Percentiles rank a stretch among this genome's conserved stretches.
Evolutionary conservation across 1,284 basidiomycete species (phyloP).

Genomic region (Lentinula novae-zelandiae): DNA sequence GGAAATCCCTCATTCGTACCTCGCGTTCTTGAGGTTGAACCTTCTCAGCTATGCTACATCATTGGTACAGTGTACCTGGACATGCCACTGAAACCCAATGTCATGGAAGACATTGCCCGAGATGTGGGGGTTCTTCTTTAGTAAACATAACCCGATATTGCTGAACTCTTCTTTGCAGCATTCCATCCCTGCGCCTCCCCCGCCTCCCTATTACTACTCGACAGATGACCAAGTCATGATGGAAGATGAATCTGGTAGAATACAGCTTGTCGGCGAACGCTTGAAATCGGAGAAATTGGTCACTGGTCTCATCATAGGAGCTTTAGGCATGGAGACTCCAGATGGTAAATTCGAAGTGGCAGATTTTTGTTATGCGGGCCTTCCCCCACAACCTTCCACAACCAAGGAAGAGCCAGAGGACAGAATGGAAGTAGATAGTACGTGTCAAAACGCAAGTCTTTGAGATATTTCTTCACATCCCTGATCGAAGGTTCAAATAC

Average conservation of each 20-base stretch:
- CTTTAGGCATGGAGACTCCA: constrained; percentile 85
- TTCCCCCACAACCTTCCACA: constrained; percentile 58
- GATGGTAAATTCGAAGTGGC: constrained; percentile 92
- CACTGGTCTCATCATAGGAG: constrained; percentile 89
- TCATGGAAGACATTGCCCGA: constrained; percentile 90
- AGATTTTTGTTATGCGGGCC: constrained; percentile 84
- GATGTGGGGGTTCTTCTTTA: constrained; percentile 60
- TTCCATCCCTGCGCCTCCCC: constrained; percentile 83
- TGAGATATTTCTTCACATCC: constrained; percentile 10
- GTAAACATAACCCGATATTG: not conserved
- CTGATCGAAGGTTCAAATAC: not conserved
- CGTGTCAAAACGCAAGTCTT: constrained; percentile 18
- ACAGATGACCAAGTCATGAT: constrained; percentile 81
- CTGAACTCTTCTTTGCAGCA: constrained; percentile 47
- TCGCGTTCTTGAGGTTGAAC: constrained; percentile 86
- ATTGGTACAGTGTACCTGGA: constrained; percentile 96
- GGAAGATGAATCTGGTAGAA: constrained; percentile 94
- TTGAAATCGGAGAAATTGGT: constrained; percentile 60
- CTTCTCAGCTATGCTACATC: constrained; percentile 85
- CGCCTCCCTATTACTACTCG: constrained; percentile 72
- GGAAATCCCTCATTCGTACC: constrained; percentile 75
- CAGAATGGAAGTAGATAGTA: constrained; percentile 50
- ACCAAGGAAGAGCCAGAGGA: constrained; percentile 26
- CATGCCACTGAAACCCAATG: constrained; percentile 97
- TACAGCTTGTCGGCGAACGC: constrained; percentile 79